Conservation (phyloP, 192 early-diverging fungal genomes). For the Jimgerdemannia flammicorona region DNA sequence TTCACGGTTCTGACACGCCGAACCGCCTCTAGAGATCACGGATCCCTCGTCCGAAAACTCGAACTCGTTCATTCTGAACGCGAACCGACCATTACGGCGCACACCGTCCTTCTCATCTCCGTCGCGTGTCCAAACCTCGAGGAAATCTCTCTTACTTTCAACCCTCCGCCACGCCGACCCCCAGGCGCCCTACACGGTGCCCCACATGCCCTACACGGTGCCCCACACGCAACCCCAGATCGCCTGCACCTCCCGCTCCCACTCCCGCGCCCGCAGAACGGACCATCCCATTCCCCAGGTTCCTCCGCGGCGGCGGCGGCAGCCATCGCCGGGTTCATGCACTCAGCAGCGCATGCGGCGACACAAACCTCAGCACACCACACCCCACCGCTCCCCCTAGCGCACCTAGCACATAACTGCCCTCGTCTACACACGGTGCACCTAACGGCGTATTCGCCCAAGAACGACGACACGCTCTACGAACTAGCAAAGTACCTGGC, state of each 20-base stretch:
- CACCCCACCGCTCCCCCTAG: constrained; percentile 16
- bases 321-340: background rate
- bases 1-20: constrained; percentile 20
- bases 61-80: constrained; percentile 23
- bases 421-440: constrained; percentile 16
- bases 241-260: background rate
- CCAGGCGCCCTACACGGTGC: constrained; percentile 8
- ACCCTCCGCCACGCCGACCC: background rate
- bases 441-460: constrained; percentile 22
- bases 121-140: constrained; percentile 19
- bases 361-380: background rate
- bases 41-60: constrained; percentile 13
- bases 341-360: background rate
- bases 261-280: background rate
- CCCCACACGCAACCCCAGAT: constrained; percentile 10
- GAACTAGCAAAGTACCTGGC: constrained; percentile 28
- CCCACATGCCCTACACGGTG: background rate
- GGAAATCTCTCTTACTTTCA: constrained; percentile 22
- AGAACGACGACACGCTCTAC: constrained; percentile 30
- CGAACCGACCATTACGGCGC: constrained; percentile 19
- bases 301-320: background rate
- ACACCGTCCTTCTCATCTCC: constrained; percentile 19
- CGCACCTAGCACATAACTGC: constrained; percentile 28
- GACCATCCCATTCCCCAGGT: background rate
- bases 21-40: constrained; percentile 14